phyloP scores from a whole-genome alignment of 129 eudicot genomes.

The carrot (Daucus carota) region DH1_v3.0 NC_030383.2:9941001-9941500 shows the following conservation, averaged over 20 bases:
- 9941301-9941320: constrained; percentile 47
- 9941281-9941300: constrained; percentile 28
- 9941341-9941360: constrained; percentile 33
- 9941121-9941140: constrained; percentile 5
- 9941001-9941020: background rate
- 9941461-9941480: background rate
- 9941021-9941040: background rate
- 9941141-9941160: background rate
- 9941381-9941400: constrained; percentile 34
- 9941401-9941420: constrained; percentile 40
- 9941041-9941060: background rate
- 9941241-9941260: constrained; percentile 38
- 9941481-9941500: background rate
- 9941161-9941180: constrained; percentile 25
- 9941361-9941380: constrained; percentile 30
- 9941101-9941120: background rate
- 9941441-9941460: background rate
- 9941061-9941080: constrained; percentile 1
- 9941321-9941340: constrained; percentile 63
- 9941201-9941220: constrained; percentile 32
- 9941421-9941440: constrained; percentile 47
- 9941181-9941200: constrained; percentile 35
- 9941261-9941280: constrained; percentile 30
- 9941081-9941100: background rate
- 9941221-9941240: constrained; percentile 33